Base-by-base conservation (phyloP, 2,329 filamentous ascomycete species). In the Sclerotinia glacialis region DNA sequence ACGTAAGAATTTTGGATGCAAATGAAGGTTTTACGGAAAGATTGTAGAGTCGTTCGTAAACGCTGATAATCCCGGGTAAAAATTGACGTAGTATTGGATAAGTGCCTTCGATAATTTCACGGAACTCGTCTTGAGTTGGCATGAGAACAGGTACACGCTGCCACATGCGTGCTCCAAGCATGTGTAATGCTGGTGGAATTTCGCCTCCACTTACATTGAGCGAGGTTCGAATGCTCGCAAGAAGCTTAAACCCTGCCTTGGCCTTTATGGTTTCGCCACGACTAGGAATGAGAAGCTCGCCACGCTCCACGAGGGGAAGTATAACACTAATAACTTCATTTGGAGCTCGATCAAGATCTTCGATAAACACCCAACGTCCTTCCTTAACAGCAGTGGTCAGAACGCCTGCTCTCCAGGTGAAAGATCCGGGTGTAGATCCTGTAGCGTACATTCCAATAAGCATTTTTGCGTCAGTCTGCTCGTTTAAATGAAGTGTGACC, bases 391-490 rank as follows among this genome's bases (percentile, higher is more conserved):
- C 96, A 40, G 92, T 96, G 0, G 95, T 97, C 72, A 99, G 81
- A 26, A 98, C 91, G 78, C 95, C 95, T 3, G 95, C 87, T 68
- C 91, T 87, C 95, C 95, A 99, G 61, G 86, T 86, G 76, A 99
- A 99, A 12, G 91, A 93, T 1, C 93, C 93, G 1, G 93, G 93
- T 68, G 89, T 90, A 21, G 90, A 86, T 67, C 93, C 93, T 28
- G 93, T 95, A 1, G 94, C 91, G 78, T 99, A 98, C 76, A 98
- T 87, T 4, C 95, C 95, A 69, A 99, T 87, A 50, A 99, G 86
- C 80, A 96, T 91, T 78, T 99, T 99, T 0, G 94, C 93, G 78
- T 99, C 95, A 2, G 93, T 98, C 78, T 99, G 96, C 78, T 98
- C 95, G 76, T 99, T 99, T 44, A 99, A 82, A 78, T 99, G 94